Base-by-base conservation (phyloP, 495 filamentous ascomycete species). In the Aspergillus panamensis region DNA sequence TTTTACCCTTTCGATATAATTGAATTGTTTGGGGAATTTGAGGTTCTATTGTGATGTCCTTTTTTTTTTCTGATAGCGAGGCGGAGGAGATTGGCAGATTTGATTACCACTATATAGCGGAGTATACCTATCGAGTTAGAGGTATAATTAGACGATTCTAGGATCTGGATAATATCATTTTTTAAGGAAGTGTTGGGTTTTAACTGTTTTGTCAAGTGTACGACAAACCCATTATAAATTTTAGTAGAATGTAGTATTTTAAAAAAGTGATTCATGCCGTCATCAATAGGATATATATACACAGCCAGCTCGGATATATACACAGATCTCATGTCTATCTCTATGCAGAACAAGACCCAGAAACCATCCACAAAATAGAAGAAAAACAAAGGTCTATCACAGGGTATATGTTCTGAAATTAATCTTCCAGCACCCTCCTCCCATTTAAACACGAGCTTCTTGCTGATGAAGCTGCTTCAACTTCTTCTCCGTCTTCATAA, bases 401-500 rank as follows among this genome's bases (percentile, higher is more conserved):
- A 50, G 50, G 32, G 42, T 53, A 59, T 60, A 44, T 9, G 8
- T 32, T 30, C 7, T 16, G 25, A 42, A 29, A 14, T 17, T 30
- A 17, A 40, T 14, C 20, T 39, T 44, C 19, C 13, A 50, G 25
- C 29, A 12, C n/a, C n/a, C n/a, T 48, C 20, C 20, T n/a, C 4
- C 32, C 21, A 19, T 17, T 70, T 63, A 74, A 12, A 56, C 37
- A 17, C 48, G 32, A 25, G 58, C 67, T 50, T 75, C 69, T 52
- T 74, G 47, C 35, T 69, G 66, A 66, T 90, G 87, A 72, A 83
- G 90, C 73, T 88, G 80, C 70, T 91, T 91, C 58, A 98, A 73
- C 71, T 75, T 87, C 82, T 97, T 98, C 78, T 98, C 94, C 48
- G 86, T 91, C 77, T 87, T 89, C 93, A 98, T 97, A 72, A 98